Evolutionary conservation across 2,329 filamentous ascomycete genomes (phyloP).

Genomic region (Cryphonectria naterciae): DNA sequence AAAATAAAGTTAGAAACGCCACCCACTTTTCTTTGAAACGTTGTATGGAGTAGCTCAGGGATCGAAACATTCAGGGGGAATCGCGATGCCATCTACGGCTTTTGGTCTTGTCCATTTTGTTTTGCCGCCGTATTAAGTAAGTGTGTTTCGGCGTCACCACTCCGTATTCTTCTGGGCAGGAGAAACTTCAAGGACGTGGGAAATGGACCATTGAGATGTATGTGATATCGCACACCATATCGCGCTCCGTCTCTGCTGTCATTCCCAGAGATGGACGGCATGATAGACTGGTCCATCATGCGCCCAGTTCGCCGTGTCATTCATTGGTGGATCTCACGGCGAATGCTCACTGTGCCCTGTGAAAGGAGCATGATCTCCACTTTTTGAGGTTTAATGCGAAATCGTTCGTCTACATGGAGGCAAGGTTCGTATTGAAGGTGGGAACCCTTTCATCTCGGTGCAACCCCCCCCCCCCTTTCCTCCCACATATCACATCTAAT

Average conservation of each 20-base stretch:
- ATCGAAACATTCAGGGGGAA: not conserved
- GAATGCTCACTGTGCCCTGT: not conserved
- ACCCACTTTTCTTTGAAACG: not conserved
- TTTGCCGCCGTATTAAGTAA: not conserved
- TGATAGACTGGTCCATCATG: not conserved
- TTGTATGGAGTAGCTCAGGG: not conserved
- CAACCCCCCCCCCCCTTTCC: too few species aligned
- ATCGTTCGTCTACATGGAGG: not conserved
- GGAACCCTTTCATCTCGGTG: not conserved
- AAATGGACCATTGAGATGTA: too few species aligned
- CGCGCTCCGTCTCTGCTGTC: not conserved
- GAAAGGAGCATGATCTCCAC: too few species aligned
- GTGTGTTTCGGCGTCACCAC: not conserved
- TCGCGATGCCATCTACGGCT: too few species aligned
- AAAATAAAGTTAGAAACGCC: not conserved
- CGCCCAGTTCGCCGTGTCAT: not conserved
- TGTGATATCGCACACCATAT: too few species aligned
- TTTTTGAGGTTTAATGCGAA: not conserved
- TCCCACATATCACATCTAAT: too few species aligned
- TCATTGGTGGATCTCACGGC: conserved; percentile 1
- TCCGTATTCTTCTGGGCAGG: too few species aligned
- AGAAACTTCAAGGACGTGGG: too few species aligned
- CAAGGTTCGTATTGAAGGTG: not conserved
- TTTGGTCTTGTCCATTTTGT: not conserved
- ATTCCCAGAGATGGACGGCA: not conserved